Evolutionary conservation across 345 rosid genomes (phyloP), one percentile per base, ranked within the genome.

Genomic region (Moricandia arvensis): DNA sequence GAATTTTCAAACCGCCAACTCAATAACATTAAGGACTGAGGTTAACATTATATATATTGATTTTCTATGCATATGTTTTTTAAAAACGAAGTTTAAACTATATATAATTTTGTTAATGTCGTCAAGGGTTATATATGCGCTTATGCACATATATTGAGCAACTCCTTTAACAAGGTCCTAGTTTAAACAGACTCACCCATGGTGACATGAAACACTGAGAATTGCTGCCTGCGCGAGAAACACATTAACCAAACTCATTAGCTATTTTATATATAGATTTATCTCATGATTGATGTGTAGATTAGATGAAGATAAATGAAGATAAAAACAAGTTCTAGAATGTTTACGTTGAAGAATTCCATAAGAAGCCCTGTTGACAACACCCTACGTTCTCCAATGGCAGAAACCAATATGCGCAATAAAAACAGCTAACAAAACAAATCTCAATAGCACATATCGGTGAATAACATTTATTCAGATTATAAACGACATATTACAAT

Each of bases 301-400:
- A 47, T 0, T 15, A 9, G 3, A 1, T 31, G 15, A 2, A 35
- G 30, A 2, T 33, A 4, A 43, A 6, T 24, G n/a, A 51, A 37
- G 6, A 72, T 4, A 4, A 9, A 12, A 47, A 26, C 3, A 18
- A 34, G 27, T 57, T 57, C 0, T 51, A 5, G 12, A 53, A 61
- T 33, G 31, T 31, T 61, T 49, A 75, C 79, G 13, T 29, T 37
- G 43, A 75, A 37, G 45, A 53, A 51, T 0, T 83, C 90, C 98
- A 75, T 86, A 8, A 87, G 80, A 30, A 93, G 91, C 37, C 91
- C 96, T 16, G 84, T 29, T 1, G 96, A 91, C 63, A 93, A 87
- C 72, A 91, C 55, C 75, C 77, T 88, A 69, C 85, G 76, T 57
- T 91, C 98, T 64, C 85, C 82, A 38, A 93, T 41, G 34, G 68